Evolutionary conservation across 1,284 basidiomycete species (phyloP), one percentile per base, ranked within the genome.

Genomic region (Apiotrichum siamense): DNA sequence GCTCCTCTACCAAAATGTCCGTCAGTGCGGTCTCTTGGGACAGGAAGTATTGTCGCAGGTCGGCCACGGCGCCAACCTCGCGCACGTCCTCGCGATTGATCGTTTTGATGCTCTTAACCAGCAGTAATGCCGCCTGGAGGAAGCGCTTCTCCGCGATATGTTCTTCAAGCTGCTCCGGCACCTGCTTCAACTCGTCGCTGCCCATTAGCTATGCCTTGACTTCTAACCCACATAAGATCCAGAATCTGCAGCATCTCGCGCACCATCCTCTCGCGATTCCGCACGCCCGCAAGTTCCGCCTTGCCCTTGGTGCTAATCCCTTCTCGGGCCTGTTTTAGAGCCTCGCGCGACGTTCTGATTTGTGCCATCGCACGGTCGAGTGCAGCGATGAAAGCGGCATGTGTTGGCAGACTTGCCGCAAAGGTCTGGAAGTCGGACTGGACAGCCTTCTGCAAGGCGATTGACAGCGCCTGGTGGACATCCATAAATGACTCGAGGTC

Each of bases 101-200:
- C 29, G 85, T 81, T 71, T 94, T 97, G 48, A 96, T 75, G 65
- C 88, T 92, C 41, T 87, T 80, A 33, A 96, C 84, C 24, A 99
- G 82, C 21, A 98, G 77, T 15, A 89, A 82, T 2, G 94, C 84
- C 0, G 94, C 94, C 59, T 93, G 86, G 32, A 97, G 76, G 45
- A 97, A 83, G 7, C 87, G 83, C 69, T 98, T 98, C 72, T 97
- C 96, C 1, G 92, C 87, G 70, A 98, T 90, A n/a, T 97, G 77
- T 6, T 85, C 84, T 71, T 98, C 96, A 25, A 99, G 78, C 20
- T 85, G 80, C 65, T 98, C 96, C 1, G 96, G 94, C 0, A 97
- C 85, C 42, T 84, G 80, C 70, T 92, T 93, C 33, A 99, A 77
- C 62, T 87, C 81, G 67, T 97, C 93, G 50, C 93, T 96, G 58